Percentiles rank a stretch among this genome's conserved stretches.
These are phyloP conservation scores for Pseudonitzschia pungens DNA, from an alignment of 108 stramenopile genomes.

Conservation along the genomic window DNA sequence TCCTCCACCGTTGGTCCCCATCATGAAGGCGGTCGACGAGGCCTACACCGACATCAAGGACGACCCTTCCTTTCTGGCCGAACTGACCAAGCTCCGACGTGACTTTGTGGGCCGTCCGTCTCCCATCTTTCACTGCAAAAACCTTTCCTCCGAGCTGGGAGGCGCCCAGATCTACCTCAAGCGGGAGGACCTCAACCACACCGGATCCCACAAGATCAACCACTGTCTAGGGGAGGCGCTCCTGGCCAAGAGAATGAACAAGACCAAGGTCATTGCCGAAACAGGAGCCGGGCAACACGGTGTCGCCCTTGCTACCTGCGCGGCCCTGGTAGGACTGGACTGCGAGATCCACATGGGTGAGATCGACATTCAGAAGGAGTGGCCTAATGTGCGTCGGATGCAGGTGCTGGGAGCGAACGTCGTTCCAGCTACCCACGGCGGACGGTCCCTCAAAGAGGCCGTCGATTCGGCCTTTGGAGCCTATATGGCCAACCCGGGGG, in stretches of 20 bases:
- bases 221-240: slow-evolving; percentile 96
- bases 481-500: slow-evolving; percentile 94
- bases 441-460: slow-evolving; percentile 92
- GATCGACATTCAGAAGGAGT: slow-evolving; percentile 92
- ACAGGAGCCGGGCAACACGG: slow-evolving; percentile 98
- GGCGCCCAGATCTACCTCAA: slow-evolving; percentile 96
- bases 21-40: slow-evolving; percentile 90
- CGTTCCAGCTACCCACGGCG: slow-evolving; percentile 88
- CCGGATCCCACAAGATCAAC: slow-evolving; percentile 98
- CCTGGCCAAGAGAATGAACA: slow-evolving; percentile 92
- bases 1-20: slow-evolving; percentile 87
- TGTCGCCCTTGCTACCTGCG: slow-evolving; percentile 94
- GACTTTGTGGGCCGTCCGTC: slow-evolving; percentile 95
- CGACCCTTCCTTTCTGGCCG: slow-evolving; percentile 90
- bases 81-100: slow-evolving; percentile 83
- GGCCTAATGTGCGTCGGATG: slow-evolving; percentile 95
- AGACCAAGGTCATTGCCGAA: slow-evolving; percentile 96
- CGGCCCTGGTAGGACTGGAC: slow-evolving; percentile 91
- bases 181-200: slow-evolving; percentile 96
- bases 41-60: slow-evolving; percentile 79
- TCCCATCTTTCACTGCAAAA: slow-evolving; percentile 87
- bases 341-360: slow-evolving; percentile 98
- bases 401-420: slow-evolving; percentile 94
- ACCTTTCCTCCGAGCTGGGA: slow-evolving; percentile 84
- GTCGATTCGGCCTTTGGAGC: slow-evolving; percentile 98